These are phyloP conservation scores for Arthrobotrys sphaeroides DNA, from an alignment of 2,329 filamentous ascomycete species.

Conservation along the genomic window DNA sequence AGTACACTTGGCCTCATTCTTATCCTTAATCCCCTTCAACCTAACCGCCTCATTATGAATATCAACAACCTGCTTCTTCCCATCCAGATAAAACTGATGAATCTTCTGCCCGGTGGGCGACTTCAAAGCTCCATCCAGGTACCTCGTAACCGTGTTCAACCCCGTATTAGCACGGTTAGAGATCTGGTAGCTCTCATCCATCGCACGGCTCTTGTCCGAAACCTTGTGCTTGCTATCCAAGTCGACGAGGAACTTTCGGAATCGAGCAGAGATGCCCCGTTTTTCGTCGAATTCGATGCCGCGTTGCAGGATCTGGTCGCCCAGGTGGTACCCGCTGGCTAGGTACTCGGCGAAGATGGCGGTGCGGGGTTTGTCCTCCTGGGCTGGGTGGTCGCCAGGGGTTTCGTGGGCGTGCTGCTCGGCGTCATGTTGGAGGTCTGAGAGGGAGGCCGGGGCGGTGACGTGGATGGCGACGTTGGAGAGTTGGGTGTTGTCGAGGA, in stretches of 20 bases:
- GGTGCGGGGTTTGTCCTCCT: slow-evolving; percentile 95
- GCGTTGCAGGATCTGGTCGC: slow-evolving; percentile 64
- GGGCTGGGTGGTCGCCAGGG: slow-evolving; percentile 74
- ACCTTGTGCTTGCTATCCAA: slow-evolving; percentile 90
- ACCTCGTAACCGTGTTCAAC: slow-evolving; percentile 72
- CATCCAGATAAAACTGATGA: slow-evolving; percentile 84
- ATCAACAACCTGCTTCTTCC: slow-evolving; percentile 88
- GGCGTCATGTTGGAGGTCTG: slow-evolving; percentile 67
- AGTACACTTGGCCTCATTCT: slow-evolving; percentile 24
- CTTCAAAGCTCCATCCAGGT: slow-evolving; percentile 91
- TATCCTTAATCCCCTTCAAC: slow-evolving; percentile 74
- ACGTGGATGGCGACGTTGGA: slow-evolving; percentile 81
- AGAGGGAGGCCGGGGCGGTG: slow-evolving; percentile 73
- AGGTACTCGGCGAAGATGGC: slow-evolving; percentile 97
- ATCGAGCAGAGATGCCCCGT: slow-evolving; percentile 83
- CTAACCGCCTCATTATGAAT: slow-evolving; percentile 91
- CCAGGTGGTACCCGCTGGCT: slow-evolving; percentile 89
- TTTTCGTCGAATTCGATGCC: slow-evolving; percentile 83
- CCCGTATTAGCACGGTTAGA: slow-evolving; percentile 70
- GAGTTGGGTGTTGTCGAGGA: slow-evolving; percentile 96
- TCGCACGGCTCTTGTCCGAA: slow-evolving; percentile 81
- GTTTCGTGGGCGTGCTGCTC: slow-evolving; percentile 66
- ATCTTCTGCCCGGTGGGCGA: slow-evolving; percentile 90
- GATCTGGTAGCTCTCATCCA: slow-evolving; percentile 86
- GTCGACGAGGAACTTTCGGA: slow-evolving; percentile 70